Conservation (phyloP, 1,139 yeast species). For the Hyphopichia burtonii region DNA sequence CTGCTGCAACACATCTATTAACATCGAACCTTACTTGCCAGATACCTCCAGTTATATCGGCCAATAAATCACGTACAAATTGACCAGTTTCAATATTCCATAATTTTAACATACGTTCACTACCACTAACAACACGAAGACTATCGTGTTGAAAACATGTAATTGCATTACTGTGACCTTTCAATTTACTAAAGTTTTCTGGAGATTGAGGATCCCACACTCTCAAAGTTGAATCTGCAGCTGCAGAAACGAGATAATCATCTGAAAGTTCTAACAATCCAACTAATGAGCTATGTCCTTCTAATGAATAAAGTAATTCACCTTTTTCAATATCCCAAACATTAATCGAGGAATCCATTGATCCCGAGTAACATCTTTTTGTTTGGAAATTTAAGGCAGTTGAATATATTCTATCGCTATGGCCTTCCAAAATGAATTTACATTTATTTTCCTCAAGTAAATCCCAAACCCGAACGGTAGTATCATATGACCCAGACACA, state of each 20-base stretch:
- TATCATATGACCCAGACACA: slow-evolving; percentile 89
- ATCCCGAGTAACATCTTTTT: slow-evolving; percentile 84
- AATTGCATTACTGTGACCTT: slow-evolving; percentile 86
- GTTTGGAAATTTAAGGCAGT: slow-evolving; percentile 77
- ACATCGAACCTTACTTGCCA: slow-evolving; percentile 95
- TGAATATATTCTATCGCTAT: slow-evolving; percentile 82
- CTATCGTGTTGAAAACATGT: slow-evolving; percentile 94
- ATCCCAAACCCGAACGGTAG: slow-evolving; percentile 92
- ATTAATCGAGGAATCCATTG: slow-evolving; percentile 85
- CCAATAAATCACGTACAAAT: slow-evolving; percentile 70
- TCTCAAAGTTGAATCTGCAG: slow-evolving; percentile 89
- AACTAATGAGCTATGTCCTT: slow-evolving; percentile 87
- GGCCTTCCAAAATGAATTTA: slow-evolving; percentile 74
- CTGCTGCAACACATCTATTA: slow-evolving; percentile 88
- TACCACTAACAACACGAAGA: slow-evolving; percentile 81
- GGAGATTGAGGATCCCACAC: slow-evolving; percentile 92
- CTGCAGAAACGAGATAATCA: slow-evolving; percentile 86
- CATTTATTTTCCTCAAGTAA: slow-evolving; percentile 68
- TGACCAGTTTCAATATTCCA: slow-evolving; percentile 85
- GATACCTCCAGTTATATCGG: slow-evolving; percentile 77
- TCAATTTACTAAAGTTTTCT: slow-evolving; percentile 62
- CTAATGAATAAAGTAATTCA: slow-evolving; percentile 59
- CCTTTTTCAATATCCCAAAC: slow-evolving; percentile 90
- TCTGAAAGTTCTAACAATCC: slow-evolving; percentile 81
- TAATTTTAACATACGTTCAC: slow-evolving; percentile 73